Conservation (phyloP, 192 early-diverging fungal genomes). For the Coemansia sp. region DNA sequence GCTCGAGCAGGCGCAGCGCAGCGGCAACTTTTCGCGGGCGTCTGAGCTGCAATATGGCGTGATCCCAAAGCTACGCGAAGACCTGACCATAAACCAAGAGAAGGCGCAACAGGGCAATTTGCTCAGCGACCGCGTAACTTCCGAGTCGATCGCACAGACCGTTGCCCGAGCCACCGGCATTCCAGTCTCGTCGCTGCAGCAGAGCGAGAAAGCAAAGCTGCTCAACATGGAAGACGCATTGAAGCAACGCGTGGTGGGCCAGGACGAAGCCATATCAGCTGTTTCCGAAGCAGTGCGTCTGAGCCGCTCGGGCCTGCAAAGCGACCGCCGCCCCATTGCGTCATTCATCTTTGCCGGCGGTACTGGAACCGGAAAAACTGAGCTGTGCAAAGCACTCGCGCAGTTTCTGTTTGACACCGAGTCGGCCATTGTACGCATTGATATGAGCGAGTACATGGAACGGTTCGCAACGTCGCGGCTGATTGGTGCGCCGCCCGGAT, state of each 20-base stretch:
- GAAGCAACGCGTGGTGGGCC: constrained; percentile 67
- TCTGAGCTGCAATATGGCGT: constrained; percentile 78
- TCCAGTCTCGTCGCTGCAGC: constrained; percentile 70
- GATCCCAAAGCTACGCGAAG: constrained; percentile 70
- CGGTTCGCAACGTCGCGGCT: constrained; percentile 69
- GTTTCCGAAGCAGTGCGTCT: constrained; percentile 74
- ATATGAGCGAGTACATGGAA: constrained; percentile 82
- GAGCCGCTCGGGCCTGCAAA: constrained; percentile 76
- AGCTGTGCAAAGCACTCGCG: constrained; percentile 73
- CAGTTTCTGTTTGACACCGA: constrained; percentile 78
- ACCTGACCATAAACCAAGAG: constrained; percentile 61
- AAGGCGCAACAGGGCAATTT: constrained; percentile 54
- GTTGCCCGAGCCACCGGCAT: constrained; percentile 77
- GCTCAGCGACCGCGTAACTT: constrained; percentile 78
- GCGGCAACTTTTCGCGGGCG: constrained; percentile 70
- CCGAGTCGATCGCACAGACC: constrained; percentile 74
- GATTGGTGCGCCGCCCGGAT: constrained; percentile 78
- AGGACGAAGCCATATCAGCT: constrained; percentile 65
- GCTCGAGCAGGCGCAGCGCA: constrained; percentile 69
- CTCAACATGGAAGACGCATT: constrained; percentile 69
- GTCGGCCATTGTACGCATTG: constrained; percentile 68
- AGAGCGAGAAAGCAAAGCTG: constrained; percentile 69
- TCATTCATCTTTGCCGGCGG: constrained; percentile 82
- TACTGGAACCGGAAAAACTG: constrained; percentile 83
- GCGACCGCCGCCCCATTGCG: constrained; percentile 69